Evolutionary conservation across 2,329 filamentous ascomycete species (phyloP).

Genomic region (Ophioceras dolichostomum): DNA sequence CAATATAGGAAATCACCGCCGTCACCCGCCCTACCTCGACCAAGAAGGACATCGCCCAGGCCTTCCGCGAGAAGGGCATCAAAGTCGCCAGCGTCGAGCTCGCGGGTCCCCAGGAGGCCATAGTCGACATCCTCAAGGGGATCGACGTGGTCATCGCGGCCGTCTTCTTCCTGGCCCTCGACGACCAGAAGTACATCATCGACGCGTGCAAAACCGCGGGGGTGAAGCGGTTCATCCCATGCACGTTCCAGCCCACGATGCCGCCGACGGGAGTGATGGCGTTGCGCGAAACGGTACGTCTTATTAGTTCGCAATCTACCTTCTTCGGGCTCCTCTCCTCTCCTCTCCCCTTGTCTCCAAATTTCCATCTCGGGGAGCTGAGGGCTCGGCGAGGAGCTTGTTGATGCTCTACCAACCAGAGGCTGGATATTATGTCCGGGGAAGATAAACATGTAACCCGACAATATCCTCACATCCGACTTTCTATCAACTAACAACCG

Average conservation of each 20-base stretch:
- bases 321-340: no score
- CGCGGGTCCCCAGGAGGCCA: slow-evolving; percentile 4
- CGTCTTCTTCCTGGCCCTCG: slow-evolving; percentile 11
- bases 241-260: slow-evolving; percentile 4
- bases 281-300: slow-evolving; percentile 4
- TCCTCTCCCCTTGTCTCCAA: no score
- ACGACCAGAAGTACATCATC: slow-evolving; percentile 11
- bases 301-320: neutral
- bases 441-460: no score
- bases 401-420: no score
- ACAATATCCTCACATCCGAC: no score
- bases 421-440: no score
- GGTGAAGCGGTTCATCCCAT: slow-evolving; percentile 15
- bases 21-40: slow-evolving; percentile 1
- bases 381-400: no score
- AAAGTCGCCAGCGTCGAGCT: slow-evolving; percentile 2
- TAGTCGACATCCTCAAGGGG: slow-evolving; percentile 11
- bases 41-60: neutral
- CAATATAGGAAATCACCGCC: slow-evolving; percentile 5
- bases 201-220: slow-evolving; percentile 17
- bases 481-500: no score
- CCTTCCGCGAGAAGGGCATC: slow-evolving; percentile 1
- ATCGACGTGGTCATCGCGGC: slow-evolving; percentile 16
- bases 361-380: no score
- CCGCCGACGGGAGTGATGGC: slow-evolving; percentile 7